Conservation (phyloP, 2,329 filamentous ascomycete species). For the Fusarium beomiforme region DNA sequence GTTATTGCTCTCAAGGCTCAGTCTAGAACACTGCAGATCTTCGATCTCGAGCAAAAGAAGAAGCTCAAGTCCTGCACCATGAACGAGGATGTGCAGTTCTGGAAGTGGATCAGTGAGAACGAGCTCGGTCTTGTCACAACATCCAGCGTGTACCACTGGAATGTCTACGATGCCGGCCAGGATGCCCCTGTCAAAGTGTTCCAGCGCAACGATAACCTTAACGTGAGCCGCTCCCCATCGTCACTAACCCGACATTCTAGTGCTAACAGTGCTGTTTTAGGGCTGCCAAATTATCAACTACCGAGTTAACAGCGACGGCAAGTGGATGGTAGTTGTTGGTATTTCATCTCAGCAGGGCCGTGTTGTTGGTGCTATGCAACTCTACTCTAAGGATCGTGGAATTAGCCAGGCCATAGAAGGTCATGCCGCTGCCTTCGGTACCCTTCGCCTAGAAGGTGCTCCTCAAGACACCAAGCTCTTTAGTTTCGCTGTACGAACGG, state of each 20-base stretch:
- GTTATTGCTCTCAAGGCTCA: slow-evolving; percentile 98
- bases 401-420: slow-evolving; percentile 99
- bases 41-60: slow-evolving; percentile 90
- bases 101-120: slow-evolving; percentile 97
- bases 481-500: slow-evolving; percentile 92
- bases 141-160: slow-evolving; percentile 94
- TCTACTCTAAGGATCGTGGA: slow-evolving; percentile 94
- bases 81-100: slow-evolving; percentile 97
- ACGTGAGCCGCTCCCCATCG: slow-evolving; percentile 63
- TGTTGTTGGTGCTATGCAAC: slow-evolving; percentile 95
- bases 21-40: slow-evolving; percentile 94
- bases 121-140: slow-evolving; percentile 92
- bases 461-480: slow-evolving; percentile 94
- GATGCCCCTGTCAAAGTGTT: slow-evolving; percentile 88
- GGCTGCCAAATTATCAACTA: slow-evolving; percentile 99
- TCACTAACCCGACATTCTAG: background rate
- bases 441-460: slow-evolving; percentile 86
- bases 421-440: slow-evolving; percentile 94
- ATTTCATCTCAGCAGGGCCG: slow-evolving; percentile 94
- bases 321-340: slow-evolving; percentile 98
- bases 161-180: slow-evolving; percentile 88
- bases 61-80: slow-evolving; percentile 97
- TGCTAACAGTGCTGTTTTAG: slow-evolving; percentile 56
- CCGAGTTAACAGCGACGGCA: slow-evolving; percentile 91
- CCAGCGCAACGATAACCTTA: slow-evolving; percentile 90